Percentiles rank a stretch among this genome's conserved stretches.
Evolutionary conservation across 2,329 filamentous ascomycete genomes (phyloP).

Genomic region (Talaromyces verruculosus): DNA sequence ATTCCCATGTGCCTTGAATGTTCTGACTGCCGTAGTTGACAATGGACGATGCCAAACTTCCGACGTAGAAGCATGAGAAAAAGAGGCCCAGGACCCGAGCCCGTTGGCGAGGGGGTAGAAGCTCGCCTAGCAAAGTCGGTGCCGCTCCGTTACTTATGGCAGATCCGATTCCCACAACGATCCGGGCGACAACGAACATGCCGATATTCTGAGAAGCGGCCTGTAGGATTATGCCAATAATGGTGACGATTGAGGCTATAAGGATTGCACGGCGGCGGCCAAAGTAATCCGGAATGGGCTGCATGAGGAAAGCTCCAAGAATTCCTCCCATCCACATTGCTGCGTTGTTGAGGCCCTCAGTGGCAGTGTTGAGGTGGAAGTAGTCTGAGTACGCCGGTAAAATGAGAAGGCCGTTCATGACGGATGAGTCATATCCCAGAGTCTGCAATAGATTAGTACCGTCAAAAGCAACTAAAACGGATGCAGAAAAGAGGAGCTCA

Average conservation of each 20-base stretch:
- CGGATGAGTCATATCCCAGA: not conserved
- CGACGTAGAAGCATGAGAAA: conserved; percentile 1
- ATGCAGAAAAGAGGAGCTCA: not conserved
- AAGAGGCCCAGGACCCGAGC: not conserved
- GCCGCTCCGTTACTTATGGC: not conserved
- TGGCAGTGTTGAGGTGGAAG: conserved; percentile 4
- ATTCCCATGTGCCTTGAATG: conserved; percentile 31
- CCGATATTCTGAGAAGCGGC: not conserved
- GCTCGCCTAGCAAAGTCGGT: not conserved
- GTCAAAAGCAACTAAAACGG: not conserved
- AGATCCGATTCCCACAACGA: not conserved
- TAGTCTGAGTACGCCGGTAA: conserved; percentile 1
- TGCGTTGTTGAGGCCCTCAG: conserved; percentile 1
- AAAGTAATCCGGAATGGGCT: not conserved
- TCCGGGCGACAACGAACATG: conserved; percentile 4
- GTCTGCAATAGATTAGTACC: not conserved
- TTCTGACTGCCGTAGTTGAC: not conserved
- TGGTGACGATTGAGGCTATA: not conserved
- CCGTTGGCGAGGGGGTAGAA: not conserved
- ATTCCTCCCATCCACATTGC: conserved; percentile 6
- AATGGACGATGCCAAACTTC: not conserved
- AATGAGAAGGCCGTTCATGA: conserved; percentile 7
- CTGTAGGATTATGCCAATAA: not conserved
- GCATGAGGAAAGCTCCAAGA: not conserved
- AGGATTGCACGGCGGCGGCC: conserved; percentile 7